Conservation (phyloP, 129 eudicot species). For the Lonicera japonica region DNA sequence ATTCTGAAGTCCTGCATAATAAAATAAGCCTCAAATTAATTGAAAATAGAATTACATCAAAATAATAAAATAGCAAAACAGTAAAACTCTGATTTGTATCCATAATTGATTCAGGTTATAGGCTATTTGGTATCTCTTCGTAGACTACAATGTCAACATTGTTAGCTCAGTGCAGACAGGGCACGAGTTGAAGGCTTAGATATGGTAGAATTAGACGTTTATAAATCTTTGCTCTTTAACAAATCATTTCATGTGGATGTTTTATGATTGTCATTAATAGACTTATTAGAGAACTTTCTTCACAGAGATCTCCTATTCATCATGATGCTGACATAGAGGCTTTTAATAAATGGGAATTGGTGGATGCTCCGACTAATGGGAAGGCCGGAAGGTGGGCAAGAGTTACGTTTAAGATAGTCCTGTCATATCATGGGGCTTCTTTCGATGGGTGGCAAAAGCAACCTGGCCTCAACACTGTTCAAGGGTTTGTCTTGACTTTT, state of each 20-base stretch:
- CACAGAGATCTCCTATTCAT: slow-evolving; percentile 28
- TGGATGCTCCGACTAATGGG: slow-evolving; percentile 27
- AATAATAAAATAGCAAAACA: too few relatives aligned
- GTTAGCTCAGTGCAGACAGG: too few relatives aligned
- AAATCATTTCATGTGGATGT: not conserved
- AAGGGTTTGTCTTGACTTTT: slow-evolving; percentile 47
- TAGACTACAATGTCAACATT: too few relatives aligned
- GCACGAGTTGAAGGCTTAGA: too few relatives aligned
- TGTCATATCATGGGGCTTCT: slow-evolving; percentile 82
- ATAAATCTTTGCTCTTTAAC: not conserved
- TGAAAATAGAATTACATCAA: too few relatives aligned
- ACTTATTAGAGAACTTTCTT: slow-evolving; percentile 11
- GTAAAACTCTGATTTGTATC: too few relatives aligned
- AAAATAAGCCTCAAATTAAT: too few relatives aligned
- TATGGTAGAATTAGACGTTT: not conserved
- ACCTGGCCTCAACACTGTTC: slow-evolving; percentile 88
- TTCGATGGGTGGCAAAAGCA: slow-evolving; percentile 99
- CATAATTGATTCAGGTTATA: too few relatives aligned
- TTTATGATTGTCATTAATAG: slow-evolving; percentile 5
- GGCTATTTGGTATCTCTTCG: too few relatives aligned
- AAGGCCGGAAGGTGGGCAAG: slow-evolving; percentile 85
- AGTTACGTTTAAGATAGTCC: slow-evolving; percentile 57
- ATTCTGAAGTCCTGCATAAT: too few relatives aligned
- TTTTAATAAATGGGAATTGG: slow-evolving; percentile 36
- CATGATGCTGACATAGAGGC: slow-evolving; percentile 38